Conservation (phyloP, 2,329 filamentous ascomycete species). For the Sporothrix curviconia region DNA sequence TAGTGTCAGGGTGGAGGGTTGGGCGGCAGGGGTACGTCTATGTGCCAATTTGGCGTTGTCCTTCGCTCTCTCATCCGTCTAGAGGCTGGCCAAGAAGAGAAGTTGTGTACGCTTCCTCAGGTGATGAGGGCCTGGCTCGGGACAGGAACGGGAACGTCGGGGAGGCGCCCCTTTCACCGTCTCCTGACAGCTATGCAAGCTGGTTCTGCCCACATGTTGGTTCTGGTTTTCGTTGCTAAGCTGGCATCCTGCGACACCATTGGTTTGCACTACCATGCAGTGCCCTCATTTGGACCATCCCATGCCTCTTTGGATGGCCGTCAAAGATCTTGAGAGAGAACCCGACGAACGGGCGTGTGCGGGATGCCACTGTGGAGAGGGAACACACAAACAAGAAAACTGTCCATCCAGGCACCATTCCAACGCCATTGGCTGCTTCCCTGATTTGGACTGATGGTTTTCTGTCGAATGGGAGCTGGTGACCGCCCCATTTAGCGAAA, state of each 20-base stretch:
- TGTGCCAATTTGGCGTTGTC: not conserved
- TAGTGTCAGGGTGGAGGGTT: no score
- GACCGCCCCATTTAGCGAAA: conserved; percentile 9
- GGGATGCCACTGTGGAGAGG: not conserved
- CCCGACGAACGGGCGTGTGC: no score
- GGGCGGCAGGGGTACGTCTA: not conserved
- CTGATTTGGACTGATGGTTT: not conserved
- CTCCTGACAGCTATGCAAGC: no score
- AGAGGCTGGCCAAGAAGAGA: not conserved
- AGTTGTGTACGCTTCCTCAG: not conserved
- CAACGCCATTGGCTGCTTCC: conserved; percentile 7
- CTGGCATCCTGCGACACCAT: no score
- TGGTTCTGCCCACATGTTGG: no score
- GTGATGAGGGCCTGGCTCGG: not conserved
- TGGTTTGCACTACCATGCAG: no score
- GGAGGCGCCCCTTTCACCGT: no score
- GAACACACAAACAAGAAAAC: not conserved
- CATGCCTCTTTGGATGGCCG: no score
- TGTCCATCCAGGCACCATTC: conserved; percentile 1
- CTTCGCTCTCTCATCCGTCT: not conserved
- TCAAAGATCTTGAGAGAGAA: no score
- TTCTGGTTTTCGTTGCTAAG: no score
- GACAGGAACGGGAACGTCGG: no score
- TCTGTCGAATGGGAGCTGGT: conserved; percentile 2
- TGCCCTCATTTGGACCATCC: no score